Evolutionary conservation across 2,329 filamentous ascomycete species (phyloP).

Genomic region (Botryotinia calthae): DNA sequence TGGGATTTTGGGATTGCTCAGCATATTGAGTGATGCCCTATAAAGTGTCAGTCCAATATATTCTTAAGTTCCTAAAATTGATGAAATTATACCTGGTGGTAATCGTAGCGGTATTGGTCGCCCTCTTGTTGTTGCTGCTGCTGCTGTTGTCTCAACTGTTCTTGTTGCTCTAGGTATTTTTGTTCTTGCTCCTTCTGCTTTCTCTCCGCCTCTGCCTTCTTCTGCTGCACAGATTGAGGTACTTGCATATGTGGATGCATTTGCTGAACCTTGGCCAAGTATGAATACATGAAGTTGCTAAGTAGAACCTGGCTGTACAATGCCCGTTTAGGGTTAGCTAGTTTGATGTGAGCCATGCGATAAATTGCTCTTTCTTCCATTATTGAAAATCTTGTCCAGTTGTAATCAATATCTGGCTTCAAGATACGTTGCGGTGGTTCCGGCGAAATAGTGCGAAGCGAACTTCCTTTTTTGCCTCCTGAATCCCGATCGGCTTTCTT

Average conservation of each 20-base stretch:
- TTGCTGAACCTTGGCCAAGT: conserved; percentile 95
- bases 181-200: conserved; percentile 44
- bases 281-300: conserved; percentile 99
- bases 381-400: conserved; percentile 93
- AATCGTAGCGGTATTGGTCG: conserved; percentile 40
- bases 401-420: conserved; percentile 87
- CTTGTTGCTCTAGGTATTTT: conserved; percentile 36
- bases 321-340: conserved; percentile 92
- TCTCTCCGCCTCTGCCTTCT: conserved; percentile 59
- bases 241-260: conserved; percentile 97
- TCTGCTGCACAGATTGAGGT: conserved; percentile 73
- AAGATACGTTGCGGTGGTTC: conserved; percentile 73
- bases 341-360: conserved; percentile 96
- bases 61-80: neutral
- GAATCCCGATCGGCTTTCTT: conserved; percentile 80
- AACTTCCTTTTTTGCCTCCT: conserved; percentile 68
- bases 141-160: conserved; percentile 32
- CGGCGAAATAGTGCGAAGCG: conserved; percentile 72
- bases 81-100: conserved; percentile 37
- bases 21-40: conserved; percentile 40
- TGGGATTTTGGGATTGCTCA: conserved; percentile 36
- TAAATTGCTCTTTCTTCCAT: conserved; percentile 96
- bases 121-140: conserved; percentile 39
- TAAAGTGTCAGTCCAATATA: conserved; percentile 23
- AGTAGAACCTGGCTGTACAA: conserved; percentile 92